These are phyloP conservation scores for Rosa chinensis DNA, from an alignment of 306 rosid genomes.

Conservation along the genomic window DNA sequence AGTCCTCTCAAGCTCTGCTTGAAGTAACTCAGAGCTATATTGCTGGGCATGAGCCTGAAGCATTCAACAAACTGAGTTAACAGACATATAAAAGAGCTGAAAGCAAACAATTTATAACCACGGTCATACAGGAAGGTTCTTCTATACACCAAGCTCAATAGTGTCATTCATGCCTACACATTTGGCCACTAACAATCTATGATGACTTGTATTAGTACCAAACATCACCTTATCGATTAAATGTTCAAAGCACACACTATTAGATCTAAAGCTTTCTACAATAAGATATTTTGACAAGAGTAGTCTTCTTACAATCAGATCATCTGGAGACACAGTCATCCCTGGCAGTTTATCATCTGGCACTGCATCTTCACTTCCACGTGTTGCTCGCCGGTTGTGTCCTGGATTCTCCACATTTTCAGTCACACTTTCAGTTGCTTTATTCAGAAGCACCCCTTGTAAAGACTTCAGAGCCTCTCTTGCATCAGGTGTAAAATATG, in stretches of 20 bases:
- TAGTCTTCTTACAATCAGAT: slow-evolving; percentile 77
- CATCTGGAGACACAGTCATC: slow-evolving; percentile 77
- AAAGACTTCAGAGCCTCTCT: slow-evolving; percentile 88
- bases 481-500: slow-evolving; percentile 91
- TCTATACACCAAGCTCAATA: background rate
- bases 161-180: background rate
- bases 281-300: slow-evolving; percentile 14
- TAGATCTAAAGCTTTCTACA: background rate
- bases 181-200: background rate
- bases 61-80: slow-evolving; percentile 25
- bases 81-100: background rate
- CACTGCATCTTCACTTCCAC: slow-evolving; percentile 93
- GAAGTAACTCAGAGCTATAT: slow-evolving; percentile 82
- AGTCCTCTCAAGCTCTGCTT: slow-evolving; percentile 88
- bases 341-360: slow-evolving; percentile 76
- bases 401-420: slow-evolving; percentile 83
- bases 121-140: background rate
- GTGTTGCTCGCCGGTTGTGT: slow-evolving; percentile 87
- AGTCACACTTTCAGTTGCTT: slow-evolving; percentile 78
- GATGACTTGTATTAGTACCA: background rate
- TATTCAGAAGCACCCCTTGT: slow-evolving; percentile 90
- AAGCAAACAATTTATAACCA: background rate
- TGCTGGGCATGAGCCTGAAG: slow-evolving; percentile 91
- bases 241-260: background rate
- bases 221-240: background rate